Percentiles rank a stretch among this genome's conserved stretches.
phyloP scores from a whole-genome alignment of 176 grass and related monocot species.

The Bonia amplexicaulis region DNA sequence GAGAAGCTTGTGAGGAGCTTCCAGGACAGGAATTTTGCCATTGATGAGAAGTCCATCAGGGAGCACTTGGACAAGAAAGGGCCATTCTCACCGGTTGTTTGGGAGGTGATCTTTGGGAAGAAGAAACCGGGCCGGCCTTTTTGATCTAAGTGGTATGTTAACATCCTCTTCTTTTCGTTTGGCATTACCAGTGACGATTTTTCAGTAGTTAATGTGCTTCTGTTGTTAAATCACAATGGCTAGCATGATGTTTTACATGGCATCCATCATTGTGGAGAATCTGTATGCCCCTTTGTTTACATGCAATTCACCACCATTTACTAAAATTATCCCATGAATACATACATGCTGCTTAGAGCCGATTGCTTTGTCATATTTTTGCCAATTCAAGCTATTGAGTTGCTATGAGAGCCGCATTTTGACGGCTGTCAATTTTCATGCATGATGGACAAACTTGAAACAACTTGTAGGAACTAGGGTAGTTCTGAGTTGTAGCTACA shows the following conservation, averaged over 20 bases:
- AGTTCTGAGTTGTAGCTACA: background rate
- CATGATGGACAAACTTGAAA: conserved; percentile 5
- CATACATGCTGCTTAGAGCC: background rate
- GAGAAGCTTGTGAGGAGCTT: conserved; percentile 62
- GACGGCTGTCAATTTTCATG: background rate
- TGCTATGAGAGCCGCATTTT: background rate
- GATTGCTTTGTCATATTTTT: conserved; percentile 11
- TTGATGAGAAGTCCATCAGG: conserved; percentile 84
- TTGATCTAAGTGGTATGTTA: conserved; percentile 47
- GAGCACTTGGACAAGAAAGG: conserved; percentile 97
- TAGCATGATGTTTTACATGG: conserved; percentile 6
- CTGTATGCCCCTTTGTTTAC: conserved; percentile 8
- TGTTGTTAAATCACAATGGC: conserved; percentile 2
- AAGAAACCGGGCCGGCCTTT: conserved; percentile 43
- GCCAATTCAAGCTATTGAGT: background rate
- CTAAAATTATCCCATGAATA: background rate
- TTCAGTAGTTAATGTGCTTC: conserved; percentile 11
- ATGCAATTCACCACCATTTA: conserved; percentile 4
- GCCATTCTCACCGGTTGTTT: conserved; percentile 63
- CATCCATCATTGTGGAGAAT: background rate
- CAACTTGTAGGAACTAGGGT: background rate
- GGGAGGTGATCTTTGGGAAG: conserved; percentile 81
- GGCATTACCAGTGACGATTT: background rate
- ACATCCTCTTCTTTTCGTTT: conserved; percentile 20
- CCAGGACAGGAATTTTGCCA: conserved; percentile 64